Evolutionary conservation across 73 alveolate species (phyloP).

Genomic region (Urostyla sp.): DNA sequence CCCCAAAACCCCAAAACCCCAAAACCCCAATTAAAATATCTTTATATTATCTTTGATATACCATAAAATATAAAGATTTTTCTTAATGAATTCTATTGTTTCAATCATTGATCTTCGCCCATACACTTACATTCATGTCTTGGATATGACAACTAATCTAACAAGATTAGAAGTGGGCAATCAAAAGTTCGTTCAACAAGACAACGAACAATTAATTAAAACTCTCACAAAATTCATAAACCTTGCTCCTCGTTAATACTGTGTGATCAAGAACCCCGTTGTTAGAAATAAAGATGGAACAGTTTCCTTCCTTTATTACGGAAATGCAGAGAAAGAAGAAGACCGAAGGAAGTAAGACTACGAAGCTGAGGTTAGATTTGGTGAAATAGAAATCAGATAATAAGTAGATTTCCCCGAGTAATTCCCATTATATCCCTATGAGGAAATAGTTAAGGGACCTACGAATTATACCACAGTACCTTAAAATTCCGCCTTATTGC

Average conservation of each 20-base stretch:
- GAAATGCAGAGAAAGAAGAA: constrained; percentile 20
- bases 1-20: too few relatives aligned
- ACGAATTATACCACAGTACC: constrained; percentile 37
- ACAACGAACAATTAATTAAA: constrained; percentile 10
- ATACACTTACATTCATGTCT: constrained; percentile 39
- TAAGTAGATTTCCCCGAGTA: constrained; percentile 71
- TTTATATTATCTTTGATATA: too few relatives aligned
- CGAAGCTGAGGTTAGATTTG: constrained; percentile 70
- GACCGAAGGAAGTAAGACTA: constrained; percentile 45
- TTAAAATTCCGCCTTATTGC: constrained; percentile 64
- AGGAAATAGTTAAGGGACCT: constrained; percentile 42
- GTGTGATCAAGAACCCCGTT: constrained; percentile 73
- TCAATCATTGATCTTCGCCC: constrained; percentile 53
- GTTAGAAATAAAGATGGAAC: constrained; percentile 17
- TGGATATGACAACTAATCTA: constrained; percentile 35
- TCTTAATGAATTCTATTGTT: not conserved
- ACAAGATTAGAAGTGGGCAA: not conserved
- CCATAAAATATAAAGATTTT: too few relatives aligned
- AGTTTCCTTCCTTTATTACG: constrained; percentile 39
- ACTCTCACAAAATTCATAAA: constrained; percentile 74
- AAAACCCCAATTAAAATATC: too few relatives aligned
- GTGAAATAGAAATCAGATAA: constrained; percentile 72
- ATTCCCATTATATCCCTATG: constrained; percentile 82
- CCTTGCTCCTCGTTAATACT: constrained; percentile 69
- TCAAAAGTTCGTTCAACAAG: not conserved